Percentiles rank a stretch among this genome's conserved stretches.
Conservation (phyloP, 495 filamentous ascomycete genomes). For the Gamarada debralockiae region DNA sequence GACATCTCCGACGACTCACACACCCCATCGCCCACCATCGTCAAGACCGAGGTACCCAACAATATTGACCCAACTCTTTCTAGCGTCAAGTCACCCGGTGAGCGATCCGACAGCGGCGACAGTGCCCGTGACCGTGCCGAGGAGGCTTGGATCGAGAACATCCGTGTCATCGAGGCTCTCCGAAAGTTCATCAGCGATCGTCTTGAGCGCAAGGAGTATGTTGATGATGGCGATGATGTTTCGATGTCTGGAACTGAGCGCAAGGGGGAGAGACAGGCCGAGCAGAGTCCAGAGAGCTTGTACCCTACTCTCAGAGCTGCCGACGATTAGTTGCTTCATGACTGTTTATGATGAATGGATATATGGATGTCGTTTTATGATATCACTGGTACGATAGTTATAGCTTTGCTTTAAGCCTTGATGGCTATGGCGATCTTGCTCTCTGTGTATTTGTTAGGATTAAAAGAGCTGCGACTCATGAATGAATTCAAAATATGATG, state of each 20-base stretch:
- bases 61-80: slow-evolving; percentile 53
- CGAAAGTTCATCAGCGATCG: slow-evolving; percentile 62
- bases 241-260: slow-evolving; percentile 23
- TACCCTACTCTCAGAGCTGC: slow-evolving; percentile 43
- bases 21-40: slow-evolving; percentile 35
- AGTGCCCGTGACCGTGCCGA: slow-evolving; percentile 43
- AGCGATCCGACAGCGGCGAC: slow-evolving; percentile 32
- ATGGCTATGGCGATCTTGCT: too few relatives aligned
- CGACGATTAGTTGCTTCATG: slow-evolving; percentile 17
- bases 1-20: slow-evolving; percentile 50
- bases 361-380: too few relatives aligned
- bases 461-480: too few relatives aligned
- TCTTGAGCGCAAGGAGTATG: slow-evolving; percentile 61
- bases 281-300: slow-evolving; percentile 25
- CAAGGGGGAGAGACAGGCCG: background rate
- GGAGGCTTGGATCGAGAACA: slow-evolving; percentile 79
- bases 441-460: too few relatives aligned
- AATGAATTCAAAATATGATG: too few relatives aligned
- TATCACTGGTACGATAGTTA: too few relatives aligned
- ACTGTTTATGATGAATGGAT: too few relatives aligned
- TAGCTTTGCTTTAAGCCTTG: too few relatives aligned
- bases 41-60: slow-evolving; percentile 42
- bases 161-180: slow-evolving; percentile 73
- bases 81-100: slow-evolving; percentile 20
- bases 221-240: slow-evolving; percentile 30